Evolutionary conservation across 257 asterid species (phyloP).

Genomic region (Penstemon davidsonii): DNA sequence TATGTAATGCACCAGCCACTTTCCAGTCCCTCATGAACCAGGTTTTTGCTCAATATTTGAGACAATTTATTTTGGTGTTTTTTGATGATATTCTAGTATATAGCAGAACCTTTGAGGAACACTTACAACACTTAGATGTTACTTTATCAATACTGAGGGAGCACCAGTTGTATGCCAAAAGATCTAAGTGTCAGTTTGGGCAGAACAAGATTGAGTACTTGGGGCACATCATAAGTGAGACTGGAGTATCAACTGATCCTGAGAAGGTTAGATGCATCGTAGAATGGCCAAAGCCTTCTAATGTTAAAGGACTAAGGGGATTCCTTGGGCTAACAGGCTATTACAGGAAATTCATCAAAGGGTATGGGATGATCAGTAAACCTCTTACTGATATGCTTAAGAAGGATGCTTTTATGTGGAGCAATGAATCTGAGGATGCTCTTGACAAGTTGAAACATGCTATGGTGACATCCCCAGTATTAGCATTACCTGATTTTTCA

Average conservation of each 20-base stretch:
- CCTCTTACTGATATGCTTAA: background rate
- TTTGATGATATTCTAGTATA: conserved; percentile 21
- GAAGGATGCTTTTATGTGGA: background rate
- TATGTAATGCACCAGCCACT: background rate
- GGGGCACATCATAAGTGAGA: background rate
- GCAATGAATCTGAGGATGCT: no score
- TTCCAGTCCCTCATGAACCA: conserved; percentile 9
- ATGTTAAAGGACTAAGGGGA: background rate
- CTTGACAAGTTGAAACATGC: no score
- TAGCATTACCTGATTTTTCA: no score
- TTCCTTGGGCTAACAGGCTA: background rate
- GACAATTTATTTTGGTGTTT: conserved; percentile 25
- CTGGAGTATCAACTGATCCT: background rate
- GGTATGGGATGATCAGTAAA: background rate
- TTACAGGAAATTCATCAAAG: background rate
- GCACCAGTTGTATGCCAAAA: background rate
- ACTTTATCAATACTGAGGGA: background rate
- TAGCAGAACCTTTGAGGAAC: background rate
- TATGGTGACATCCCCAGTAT: no score
- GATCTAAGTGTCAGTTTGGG: background rate
- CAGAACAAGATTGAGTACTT: background rate
- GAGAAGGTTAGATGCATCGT: no score
- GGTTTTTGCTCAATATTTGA: background rate
- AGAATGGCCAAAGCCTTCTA: background rate
- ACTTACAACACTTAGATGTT: background rate